Conservation (phyloP, 2,329 filamentous ascomycete species). For the Sporothrix luriei region DNA sequence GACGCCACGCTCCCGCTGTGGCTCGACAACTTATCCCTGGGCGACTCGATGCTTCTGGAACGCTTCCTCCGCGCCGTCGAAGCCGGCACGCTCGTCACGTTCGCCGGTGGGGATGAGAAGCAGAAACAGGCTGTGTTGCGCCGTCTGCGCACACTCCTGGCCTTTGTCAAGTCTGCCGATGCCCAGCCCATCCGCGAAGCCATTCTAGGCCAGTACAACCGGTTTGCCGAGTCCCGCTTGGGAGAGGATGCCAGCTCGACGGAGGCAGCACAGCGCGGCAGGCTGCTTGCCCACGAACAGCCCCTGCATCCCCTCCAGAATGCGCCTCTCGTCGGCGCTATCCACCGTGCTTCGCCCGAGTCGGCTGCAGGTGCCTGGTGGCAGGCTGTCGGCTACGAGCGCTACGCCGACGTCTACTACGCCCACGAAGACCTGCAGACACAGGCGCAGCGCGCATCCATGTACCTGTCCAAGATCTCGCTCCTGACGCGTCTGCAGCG, state of each 20-base stretch:
- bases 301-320: constrained; percentile 64
- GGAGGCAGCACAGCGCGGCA: background rate
- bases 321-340: constrained; percentile 52
- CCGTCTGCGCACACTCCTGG: constrained; percentile 34
- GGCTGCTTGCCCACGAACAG: constrained; percentile 42
- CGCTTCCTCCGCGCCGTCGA: constrained; percentile 33
- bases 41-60: constrained; percentile 49
- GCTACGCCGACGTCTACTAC: constrained; percentile 50
- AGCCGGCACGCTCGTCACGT: constrained; percentile 6
- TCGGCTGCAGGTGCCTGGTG: constrained; percentile 44
- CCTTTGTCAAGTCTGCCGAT: constrained; percentile 41
- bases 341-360: constrained; percentile 37
- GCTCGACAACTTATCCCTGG: constrained; percentile 53
- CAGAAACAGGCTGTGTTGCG: constrained; percentile 9
- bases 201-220: constrained; percentile 42
- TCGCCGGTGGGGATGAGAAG: background rate
- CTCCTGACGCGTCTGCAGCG: constrained; percentile 63
- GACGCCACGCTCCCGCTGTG: constrained; percentile 45
- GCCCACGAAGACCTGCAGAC: constrained; percentile 49
- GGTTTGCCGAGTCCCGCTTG: background rate
- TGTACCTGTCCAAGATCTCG: constrained; percentile 53
- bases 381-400: constrained; percentile 57
- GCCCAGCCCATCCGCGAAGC: constrained; percentile 43
- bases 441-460: constrained; percentile 47
- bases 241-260: background rate